Percentiles rank a stretch among this genome's conserved stretches.
These are phyloP conservation scores for Lodderomyces theae DNA, from an alignment of 1,139 yeast species.

Conservation along the genomic window DNA sequence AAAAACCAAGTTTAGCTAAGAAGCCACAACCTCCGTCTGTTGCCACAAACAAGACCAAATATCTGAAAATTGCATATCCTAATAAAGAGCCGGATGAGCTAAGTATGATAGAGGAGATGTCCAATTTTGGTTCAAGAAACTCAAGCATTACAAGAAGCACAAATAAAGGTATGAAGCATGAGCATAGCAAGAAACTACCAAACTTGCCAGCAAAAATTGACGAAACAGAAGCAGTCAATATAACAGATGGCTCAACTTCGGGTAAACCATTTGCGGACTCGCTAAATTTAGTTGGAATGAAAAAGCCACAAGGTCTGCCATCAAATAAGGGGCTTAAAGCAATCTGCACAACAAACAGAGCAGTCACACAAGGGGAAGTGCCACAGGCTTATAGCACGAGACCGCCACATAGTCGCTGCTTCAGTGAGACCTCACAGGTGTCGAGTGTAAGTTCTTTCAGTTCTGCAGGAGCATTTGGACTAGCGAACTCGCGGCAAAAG, in stretches of 20 bases:
- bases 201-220: slow-evolving; percentile 14
- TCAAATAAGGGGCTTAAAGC: neutral
- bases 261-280: no score
- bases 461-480: slow-evolving; percentile 30
- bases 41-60: slow-evolving; percentile 20
- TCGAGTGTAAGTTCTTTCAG: slow-evolving; percentile 41
- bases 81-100: slow-evolving; percentile 30
- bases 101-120: slow-evolving; percentile 44
- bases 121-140: slow-evolving; percentile 29
- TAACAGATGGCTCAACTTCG: no score
- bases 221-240: no score
- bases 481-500: slow-evolving; percentile 6
- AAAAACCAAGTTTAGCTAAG: slow-evolving; percentile 12
- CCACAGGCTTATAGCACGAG: neutral
- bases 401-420: slow-evolving; percentile 18
- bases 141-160: slow-evolving; percentile 22
- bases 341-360: neutral
- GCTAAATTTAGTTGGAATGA: no score
- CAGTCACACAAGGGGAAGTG: neutral
- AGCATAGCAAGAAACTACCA: slow-evolving; percentile 6
- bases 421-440: slow-evolving; percentile 39
- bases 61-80: slow-evolving; percentile 18
- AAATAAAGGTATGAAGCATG: slow-evolving; percentile 6
- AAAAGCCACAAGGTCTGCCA: neutral
- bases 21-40: slow-evolving; percentile 26